Percentiles rank a stretch among this genome's conserved stretches.
phyloP scores from a whole-genome alignment of 345 rosid species.

The Balakata baccata region DNA sequence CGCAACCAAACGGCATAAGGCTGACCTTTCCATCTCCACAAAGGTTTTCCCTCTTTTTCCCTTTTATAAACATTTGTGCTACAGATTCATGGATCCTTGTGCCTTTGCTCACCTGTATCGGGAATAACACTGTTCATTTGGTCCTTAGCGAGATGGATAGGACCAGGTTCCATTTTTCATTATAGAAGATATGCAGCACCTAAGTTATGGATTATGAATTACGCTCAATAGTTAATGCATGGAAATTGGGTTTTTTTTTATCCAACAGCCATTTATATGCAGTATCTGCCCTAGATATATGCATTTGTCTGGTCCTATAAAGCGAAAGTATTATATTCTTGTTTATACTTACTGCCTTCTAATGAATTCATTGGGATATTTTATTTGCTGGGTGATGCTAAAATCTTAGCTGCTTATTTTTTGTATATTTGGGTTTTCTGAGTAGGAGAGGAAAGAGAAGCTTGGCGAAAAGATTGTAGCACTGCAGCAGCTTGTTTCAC shows the following conservation, averaged over 20 bases:
- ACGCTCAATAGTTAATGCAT: background rate
- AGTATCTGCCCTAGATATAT: background rate
- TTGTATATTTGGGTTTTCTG: slow-evolving; percentile 22
- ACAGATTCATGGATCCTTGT: background rate
- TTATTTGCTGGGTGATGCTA: background rate
- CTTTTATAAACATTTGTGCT: background rate
- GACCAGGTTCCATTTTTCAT: background rate
- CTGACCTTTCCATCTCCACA: slow-evolving; percentile 60
- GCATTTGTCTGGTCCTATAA: background rate
- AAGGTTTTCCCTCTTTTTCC: slow-evolving; percentile 46
- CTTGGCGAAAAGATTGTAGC: slow-evolving; percentile 77
- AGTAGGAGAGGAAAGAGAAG: slow-evolving; percentile 85
- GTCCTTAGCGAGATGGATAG: background rate
- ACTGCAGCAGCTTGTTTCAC: slow-evolving; percentile 94
- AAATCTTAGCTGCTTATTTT: slow-evolving; percentile 1
- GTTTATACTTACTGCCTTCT: background rate
- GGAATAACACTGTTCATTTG: background rate
- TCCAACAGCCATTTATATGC: background rate
- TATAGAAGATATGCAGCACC: background rate
- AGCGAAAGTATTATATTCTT: background rate
- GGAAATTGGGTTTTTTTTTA: background rate
- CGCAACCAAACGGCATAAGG: slow-evolving; percentile 68
- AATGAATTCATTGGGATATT: background rate
- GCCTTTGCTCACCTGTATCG: too few species aligned
- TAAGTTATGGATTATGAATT: background rate